phyloP scores from a whole-genome alignment of 2,329 filamentous ascomycete genomes.

The Penicillium sp. region DNA sequence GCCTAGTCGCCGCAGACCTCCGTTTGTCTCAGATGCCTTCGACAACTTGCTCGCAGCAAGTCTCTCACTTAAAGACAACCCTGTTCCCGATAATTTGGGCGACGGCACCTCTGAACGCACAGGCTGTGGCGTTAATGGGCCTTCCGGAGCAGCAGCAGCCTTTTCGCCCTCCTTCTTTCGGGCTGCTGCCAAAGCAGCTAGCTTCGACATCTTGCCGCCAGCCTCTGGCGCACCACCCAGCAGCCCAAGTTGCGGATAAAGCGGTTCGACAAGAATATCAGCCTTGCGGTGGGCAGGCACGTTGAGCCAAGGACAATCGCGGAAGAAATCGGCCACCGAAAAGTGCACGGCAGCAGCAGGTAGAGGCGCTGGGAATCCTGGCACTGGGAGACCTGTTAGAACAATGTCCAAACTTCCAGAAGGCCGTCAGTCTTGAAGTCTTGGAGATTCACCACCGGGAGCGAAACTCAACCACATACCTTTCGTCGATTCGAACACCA shows the following conservation, averaged over 20 bases:
- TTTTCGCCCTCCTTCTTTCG: slow-evolving; percentile 76
- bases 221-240: slow-evolving; percentile 71
- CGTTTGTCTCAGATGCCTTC: slow-evolving; percentile 28
- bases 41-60: slow-evolving; percentile 35
- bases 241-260: slow-evolving; percentile 65
- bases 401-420: slow-evolving; percentile 34
- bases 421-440: slow-evolving; percentile 35
- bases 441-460: slow-evolving; percentile 3
- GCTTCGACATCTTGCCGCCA: slow-evolving; percentile 77
- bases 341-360: slow-evolving; percentile 36
- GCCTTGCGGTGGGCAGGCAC: slow-evolving; percentile 67
- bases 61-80: slow-evolving; percentile 43
- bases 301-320: slow-evolving; percentile 82
- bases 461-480: slow-evolving; percentile 13
- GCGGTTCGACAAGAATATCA: slow-evolving; percentile 62
- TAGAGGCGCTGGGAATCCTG: slow-evolving; percentile 31
- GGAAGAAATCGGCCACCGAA: slow-evolving; percentile 67
- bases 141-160: slow-evolving; percentile 28
- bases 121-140: slow-evolving; percentile 8
- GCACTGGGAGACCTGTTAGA: slow-evolving; percentile 44
- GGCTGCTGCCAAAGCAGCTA: slow-evolving; percentile 85
- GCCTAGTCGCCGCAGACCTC: slow-evolving; percentile 23
- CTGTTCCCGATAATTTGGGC: slow-evolving; percentile 25
- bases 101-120: slow-evolving; percentile 13
- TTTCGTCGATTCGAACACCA: slow-evolving; percentile 2